Conservation (phyloP, 2,329 filamentous ascomycete species). For the Capronia americana region DNA sequence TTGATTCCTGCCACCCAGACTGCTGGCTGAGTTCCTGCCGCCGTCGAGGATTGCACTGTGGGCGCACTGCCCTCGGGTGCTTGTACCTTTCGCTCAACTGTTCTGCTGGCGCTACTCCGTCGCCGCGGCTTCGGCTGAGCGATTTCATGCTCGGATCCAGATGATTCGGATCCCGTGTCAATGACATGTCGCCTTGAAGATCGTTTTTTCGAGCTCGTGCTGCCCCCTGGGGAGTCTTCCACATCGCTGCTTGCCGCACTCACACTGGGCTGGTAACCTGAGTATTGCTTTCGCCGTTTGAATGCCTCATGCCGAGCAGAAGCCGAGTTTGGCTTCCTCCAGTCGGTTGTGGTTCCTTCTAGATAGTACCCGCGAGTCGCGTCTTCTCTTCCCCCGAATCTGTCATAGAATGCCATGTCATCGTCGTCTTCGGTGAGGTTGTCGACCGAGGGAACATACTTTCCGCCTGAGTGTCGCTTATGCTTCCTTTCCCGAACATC, state of each 20-base stretch:
- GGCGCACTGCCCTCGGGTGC: constrained; percentile 17
- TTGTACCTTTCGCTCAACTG: constrained; percentile 25
- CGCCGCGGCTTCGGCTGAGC: constrained; percentile 29
- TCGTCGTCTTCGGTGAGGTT: constrained; percentile 38
- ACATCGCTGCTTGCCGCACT: constrained; percentile 46
- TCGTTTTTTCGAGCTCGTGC: constrained; percentile 32
- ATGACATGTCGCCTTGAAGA: constrained; percentile 35
- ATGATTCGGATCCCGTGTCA: constrained; percentile 37
- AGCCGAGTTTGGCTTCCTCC: constrained; percentile 48
- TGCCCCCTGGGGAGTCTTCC: constrained; percentile 40
- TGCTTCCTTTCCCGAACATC: constrained; percentile 37
- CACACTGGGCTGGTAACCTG: constrained; percentile 45
- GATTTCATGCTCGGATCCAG: constrained; percentile 33
- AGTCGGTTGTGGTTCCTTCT: constrained; percentile 46
- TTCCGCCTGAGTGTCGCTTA: constrained; percentile 25
- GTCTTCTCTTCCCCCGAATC: constrained; percentile 40
- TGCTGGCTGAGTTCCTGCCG: constrained; percentile 12
- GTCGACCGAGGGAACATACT: constrained; percentile 37
- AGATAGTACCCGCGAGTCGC: constrained; percentile 44
- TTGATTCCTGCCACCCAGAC: constrained; percentile 15
- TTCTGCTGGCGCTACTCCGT: constrained; percentile 28
- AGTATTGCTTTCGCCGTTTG: constrained; percentile 44
- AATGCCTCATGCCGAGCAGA: constrained; percentile 45
- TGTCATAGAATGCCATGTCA: constrained; percentile 38
- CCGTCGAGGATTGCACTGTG: constrained; percentile 21